Conservation (phyloP, 371 early-diverging fungal species). For the Batkoa obscura region DNA sequence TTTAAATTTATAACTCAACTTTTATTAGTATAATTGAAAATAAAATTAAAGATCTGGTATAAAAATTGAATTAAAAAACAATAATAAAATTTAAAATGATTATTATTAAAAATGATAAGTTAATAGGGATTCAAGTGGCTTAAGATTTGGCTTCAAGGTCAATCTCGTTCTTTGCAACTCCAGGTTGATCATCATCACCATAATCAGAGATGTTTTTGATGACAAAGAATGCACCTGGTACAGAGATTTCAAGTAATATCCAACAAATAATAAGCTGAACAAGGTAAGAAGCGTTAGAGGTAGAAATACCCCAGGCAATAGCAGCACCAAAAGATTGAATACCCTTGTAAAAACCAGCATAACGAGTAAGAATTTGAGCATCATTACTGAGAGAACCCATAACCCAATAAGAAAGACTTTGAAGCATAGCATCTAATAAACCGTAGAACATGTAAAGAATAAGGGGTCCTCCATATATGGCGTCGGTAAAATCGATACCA, state of each 20-base stretch:
- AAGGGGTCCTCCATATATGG: slow-evolving; percentile 29
- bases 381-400: slow-evolving; percentile 54
- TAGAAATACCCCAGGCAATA: slow-evolving; percentile 22
- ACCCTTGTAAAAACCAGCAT: slow-evolving; percentile 69
- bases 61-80: no score
- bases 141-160: no score
- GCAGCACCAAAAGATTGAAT: slow-evolving; percentile 53
- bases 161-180: no score
- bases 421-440: slow-evolving; percentile 42
- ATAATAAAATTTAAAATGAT: no score
- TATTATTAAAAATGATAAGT: no score
- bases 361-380: slow-evolving; percentile 36
- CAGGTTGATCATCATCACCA: no score
- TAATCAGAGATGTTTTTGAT: slow-evolving; percentile 4
- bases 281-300: slow-evolving; percentile 11
- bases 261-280: slow-evolving; percentile 20
- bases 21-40: no score
- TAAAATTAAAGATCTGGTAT: no score
- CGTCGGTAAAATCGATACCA: slow-evolving; percentile 18
- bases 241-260: slow-evolving; percentile 15
- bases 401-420: slow-evolving; percentile 33
- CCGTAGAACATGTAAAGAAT: slow-evolving; percentile 45
- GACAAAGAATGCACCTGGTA: slow-evolving; percentile 15
- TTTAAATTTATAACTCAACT: no score
- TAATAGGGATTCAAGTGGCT: no score